Conservation (phyloP, 306 rosid species). For the Glycine tomentella region DNA sequence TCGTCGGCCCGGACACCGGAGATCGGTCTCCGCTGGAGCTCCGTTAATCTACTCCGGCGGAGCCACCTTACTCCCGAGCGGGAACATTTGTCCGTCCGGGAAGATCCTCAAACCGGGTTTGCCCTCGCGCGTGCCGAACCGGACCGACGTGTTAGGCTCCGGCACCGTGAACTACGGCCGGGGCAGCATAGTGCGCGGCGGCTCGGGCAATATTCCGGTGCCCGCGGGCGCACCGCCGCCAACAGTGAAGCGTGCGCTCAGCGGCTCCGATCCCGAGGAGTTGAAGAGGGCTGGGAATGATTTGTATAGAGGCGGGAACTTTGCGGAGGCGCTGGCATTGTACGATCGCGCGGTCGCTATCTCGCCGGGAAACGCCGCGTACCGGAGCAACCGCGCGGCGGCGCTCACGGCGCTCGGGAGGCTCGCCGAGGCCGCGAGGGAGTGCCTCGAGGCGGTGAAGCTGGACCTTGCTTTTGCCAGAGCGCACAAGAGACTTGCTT, state of each 20-base stretch:
- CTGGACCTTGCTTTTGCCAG: conserved; percentile 75
- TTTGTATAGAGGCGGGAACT: conserved; percentile 64
- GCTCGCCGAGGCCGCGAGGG: conserved; percentile 75
- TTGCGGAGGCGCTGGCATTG: conserved; percentile 77
- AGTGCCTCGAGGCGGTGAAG: conserved; percentile 88
- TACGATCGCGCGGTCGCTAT: conserved; percentile 81
- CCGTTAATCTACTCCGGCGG: conserved; percentile 80
- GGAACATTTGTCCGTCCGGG: conserved; percentile 81
- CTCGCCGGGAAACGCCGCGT: conserved; percentile 78
- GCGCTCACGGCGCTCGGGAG: conserved; percentile 86
- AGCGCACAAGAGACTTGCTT: conserved; percentile 87
- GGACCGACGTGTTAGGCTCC: conserved; percentile 74
- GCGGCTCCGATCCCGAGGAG: conserved; percentile 77
- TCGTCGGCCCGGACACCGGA: conserved; percentile 75
- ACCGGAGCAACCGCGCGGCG: conserved; percentile 81
- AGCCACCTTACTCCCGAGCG: conserved; percentile 58
- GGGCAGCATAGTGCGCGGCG: conserved; percentile 81
- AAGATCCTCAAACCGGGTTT: conserved; percentile 62
- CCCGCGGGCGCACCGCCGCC: conserved; percentile 38
- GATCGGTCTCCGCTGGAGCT: conserved; percentile 82
- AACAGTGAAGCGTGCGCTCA: conserved; percentile 51
- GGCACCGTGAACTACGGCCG: conserved; percentile 89
- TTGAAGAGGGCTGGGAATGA: conserved; percentile 77
- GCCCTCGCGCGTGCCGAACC: conserved; percentile 54
- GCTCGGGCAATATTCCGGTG: conserved; percentile 44